Conservation (phyloP, 768 basidiomycete genomes). For the Psilocybe cyanescens region DNA sequence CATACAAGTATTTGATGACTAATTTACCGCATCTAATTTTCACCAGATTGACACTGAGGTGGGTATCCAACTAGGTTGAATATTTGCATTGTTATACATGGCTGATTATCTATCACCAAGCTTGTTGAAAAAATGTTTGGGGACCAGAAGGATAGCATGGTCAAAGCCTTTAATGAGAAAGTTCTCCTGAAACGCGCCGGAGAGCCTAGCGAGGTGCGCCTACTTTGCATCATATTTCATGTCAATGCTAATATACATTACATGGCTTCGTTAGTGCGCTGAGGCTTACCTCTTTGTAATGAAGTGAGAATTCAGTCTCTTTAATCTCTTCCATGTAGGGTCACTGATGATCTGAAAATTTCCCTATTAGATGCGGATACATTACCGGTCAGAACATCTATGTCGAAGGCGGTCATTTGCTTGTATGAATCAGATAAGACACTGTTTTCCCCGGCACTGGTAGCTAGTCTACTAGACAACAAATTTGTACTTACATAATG, state of each 20-base stretch:
- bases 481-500: no score
- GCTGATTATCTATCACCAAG: background rate
- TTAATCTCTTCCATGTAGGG: no score
- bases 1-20: background rate
- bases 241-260: no score
- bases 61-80: background rate
- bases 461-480: no score
- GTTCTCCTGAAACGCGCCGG: background rate
- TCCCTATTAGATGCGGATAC: no score
- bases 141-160: background rate
- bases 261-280: background rate
- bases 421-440: no score
- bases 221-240: background rate
- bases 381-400: background rate
- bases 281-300: background rate
- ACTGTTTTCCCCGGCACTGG: no score
- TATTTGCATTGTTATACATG: background rate
- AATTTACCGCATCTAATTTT: no score
- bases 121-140: background rate
- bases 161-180: background rate
- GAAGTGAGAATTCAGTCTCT: background rate
- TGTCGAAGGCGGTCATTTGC: background rate
- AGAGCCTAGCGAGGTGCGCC: background rate
- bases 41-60: background rate
- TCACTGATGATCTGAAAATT: no score